A percentile compares a stretch with the other conserved stretches of the same genome.
Conservation (phyloP, 2,329 filamentous ascomycete genomes). For the Claviceps sp. region DNA sequence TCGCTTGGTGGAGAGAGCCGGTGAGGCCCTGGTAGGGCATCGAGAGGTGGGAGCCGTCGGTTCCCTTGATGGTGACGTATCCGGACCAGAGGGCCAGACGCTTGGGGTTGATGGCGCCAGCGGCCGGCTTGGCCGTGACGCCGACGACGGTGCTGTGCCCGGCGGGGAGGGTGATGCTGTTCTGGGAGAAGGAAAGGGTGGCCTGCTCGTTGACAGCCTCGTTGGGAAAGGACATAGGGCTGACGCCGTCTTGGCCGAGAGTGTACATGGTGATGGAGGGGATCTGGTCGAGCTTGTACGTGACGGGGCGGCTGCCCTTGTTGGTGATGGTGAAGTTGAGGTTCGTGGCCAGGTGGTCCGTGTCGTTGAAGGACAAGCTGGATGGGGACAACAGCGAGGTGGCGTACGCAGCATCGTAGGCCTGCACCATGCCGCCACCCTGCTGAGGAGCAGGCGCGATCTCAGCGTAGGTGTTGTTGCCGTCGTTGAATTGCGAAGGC, state of each 20-base stretch:
- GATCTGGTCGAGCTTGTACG: constrained; percentile 36
- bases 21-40: constrained; percentile 27
- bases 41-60: constrained; percentile 21
- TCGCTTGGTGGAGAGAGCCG: constrained; percentile 18
- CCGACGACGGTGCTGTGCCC: constrained; percentile 29
- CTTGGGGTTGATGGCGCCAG: constrained; percentile 20
- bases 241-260: constrained; percentile 17
- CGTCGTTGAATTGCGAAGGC: constrained; percentile 33
- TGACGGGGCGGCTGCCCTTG: constrained; percentile 32
- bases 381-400: constrained; percentile 38
- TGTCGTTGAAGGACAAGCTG: constrained; percentile 50
- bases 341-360: constrained; percentile 35
- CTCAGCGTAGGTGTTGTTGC: constrained; percentile 18
- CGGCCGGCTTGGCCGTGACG: constrained; percentile 28
- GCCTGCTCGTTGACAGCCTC: constrained; percentile 27
- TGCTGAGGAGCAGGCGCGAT: constrained; percentile 45
- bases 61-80: constrained; percentile 25
- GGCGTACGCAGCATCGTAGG: constrained; percentile 41
- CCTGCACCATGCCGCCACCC: constrained; percentile 45
- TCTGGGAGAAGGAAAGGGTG: constrained; percentile 25
- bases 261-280: constrained; percentile 42
- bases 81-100: constrained; percentile 30
- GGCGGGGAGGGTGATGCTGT: constrained; percentile 29
- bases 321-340: constrained; percentile 43
- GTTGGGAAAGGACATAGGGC: constrained; percentile 31